Percentiles rank a stretch among this genome's conserved stretches.
Evolutionary conservation across 192 early-diverging fungal genomes (phyloP).

Genomic region (Thoreauomyces humboldtii): DNA sequence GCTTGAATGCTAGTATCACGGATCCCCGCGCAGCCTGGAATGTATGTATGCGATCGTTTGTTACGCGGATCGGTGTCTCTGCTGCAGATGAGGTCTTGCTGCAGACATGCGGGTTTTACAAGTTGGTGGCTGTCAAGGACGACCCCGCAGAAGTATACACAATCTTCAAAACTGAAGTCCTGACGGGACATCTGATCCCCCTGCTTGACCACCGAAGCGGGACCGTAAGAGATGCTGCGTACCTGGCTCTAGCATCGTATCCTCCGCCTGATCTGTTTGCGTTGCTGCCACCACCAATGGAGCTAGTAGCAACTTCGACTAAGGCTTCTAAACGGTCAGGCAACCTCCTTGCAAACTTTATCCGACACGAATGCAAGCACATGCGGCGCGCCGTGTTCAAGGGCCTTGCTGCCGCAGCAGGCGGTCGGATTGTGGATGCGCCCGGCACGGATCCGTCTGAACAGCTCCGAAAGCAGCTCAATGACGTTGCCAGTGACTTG

Average conservation of each 20-base stretch:
- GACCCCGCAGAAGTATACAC: slow-evolving; percentile 20
- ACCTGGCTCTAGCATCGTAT: slow-evolving; percentile 8
- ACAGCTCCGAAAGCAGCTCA: not conserved
- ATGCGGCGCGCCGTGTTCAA: slow-evolving; percentile 34
- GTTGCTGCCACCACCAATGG: slow-evolving; percentile 4
- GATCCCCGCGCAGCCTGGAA: slow-evolving; percentile 32
- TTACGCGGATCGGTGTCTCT: not conserved
- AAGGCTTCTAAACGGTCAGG: not conserved
- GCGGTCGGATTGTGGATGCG: slow-evolving; percentile 1
- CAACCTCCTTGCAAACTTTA: slow-evolving; percentile 8
- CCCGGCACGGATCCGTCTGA: not conserved
- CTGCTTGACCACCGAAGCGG: slow-evolving; percentile 1
- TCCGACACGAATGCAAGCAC: slow-evolving; percentile 28
- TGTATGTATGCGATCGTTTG: slow-evolving; percentile 25
- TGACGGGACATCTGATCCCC: slow-evolving; percentile 8
- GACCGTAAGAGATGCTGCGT: slow-evolving; percentile 6
- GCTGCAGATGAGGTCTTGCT: not conserved
- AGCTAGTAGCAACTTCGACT: slow-evolving; percentile 3
- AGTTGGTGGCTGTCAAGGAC: slow-evolving; percentile 19
- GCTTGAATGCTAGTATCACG: slow-evolving; percentile 18
- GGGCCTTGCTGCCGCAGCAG: slow-evolving; percentile 18
- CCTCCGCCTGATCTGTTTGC: slow-evolving; percentile 25
- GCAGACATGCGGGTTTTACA: slow-evolving; percentile 18
- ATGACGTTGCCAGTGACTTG: slow-evolving; percentile 3
- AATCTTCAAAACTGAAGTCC: slow-evolving; percentile 21